Base-by-base conservation (phyloP, 768 basidiomycete species). In the Tylopilus cervinicoccineus region DNA sequence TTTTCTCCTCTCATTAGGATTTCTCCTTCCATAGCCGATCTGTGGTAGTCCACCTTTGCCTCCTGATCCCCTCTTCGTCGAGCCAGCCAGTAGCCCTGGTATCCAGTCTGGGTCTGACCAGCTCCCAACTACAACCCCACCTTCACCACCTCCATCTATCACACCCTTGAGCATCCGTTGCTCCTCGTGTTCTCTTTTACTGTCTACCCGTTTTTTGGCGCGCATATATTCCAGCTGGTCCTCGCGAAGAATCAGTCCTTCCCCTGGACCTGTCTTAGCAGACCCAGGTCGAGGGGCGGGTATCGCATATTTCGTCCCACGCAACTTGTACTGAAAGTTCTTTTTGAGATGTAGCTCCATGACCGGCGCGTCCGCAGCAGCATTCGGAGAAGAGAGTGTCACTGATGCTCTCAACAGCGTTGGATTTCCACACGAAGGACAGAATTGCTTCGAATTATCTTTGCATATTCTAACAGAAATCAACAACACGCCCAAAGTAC, bases 101-200 rank as follows among this genome's bases (percentile, higher is more conserved):
- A 89, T 70, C 91, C 91, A 93, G 71, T 97, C 93, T 10, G 93
- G 93, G 73, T 97, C 93, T 77, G 91, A 85, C 93, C 93, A 96
- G 61, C 81, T 86, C 46, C 85, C 84, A 32, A 85, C 70, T 9
- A 72, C 75, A 23, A 76, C 68, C 19, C 74, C 77, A 17, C 74
- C 76, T 19, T 73, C 75, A 42, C 76, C 75, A 45, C 74, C 70
- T 51, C 74, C 74, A 23, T 75, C 72, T 23, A 83, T 48, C 23
- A 84, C 74, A 5, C 82, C 80, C 53, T 81, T 87, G 57, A 81
- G 61, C 72, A 95, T 75, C 61, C 51, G 61, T 36, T 58, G 60
- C 64, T 94, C 93, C 50, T 95, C 89, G 47, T 91, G 81, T 54
- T 81, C 77, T 52, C 78, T 74, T 64, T 86, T 80, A 1, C 81